These are phyloP conservation scores for Botrytis hyacinthi DNA, from an alignment of 2,329 filamentous ascomycete species.

Conservation along the genomic window DNA sequence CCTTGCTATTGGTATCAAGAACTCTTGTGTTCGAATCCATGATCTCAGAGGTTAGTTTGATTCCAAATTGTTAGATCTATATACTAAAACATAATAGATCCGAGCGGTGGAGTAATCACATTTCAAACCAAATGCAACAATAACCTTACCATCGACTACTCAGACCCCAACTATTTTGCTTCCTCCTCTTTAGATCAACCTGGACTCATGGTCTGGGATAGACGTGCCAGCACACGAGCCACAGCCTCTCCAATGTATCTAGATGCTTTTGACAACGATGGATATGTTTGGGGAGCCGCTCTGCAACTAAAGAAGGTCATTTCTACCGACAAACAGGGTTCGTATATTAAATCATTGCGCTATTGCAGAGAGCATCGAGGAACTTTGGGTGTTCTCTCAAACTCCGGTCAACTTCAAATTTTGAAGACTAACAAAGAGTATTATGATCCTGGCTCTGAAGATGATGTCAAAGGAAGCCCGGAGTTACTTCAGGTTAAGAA, in stretches of 20 bases:
- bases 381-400: constrained; percentile 59
- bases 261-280: constrained; percentile 58
- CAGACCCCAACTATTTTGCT: constrained; percentile 80
- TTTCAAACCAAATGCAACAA: constrained; percentile 67
- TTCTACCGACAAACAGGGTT: constrained; percentile 50
- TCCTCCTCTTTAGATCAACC: constrained; percentile 75
- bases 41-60: constrained; percentile 66
- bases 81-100: constrained; percentile 40
- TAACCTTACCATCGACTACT: constrained; percentile 73
- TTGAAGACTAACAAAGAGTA: constrained; percentile 57
- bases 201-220: constrained; percentile 75
- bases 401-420: constrained; percentile 62
- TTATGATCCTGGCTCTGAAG: constrained; percentile 42
- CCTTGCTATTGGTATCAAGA: constrained; percentile 72
- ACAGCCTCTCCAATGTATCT: constrained; percentile 54
- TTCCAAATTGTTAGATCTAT: not conserved
- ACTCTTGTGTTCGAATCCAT: constrained; percentile 71
- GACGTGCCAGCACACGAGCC: constrained; percentile 57
- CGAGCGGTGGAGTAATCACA: constrained; percentile 52
- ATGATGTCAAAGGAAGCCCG: constrained; percentile 52
- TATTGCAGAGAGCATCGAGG: constrained; percentile 63
- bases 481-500: constrained; percentile 59
- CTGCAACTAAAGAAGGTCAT: constrained; percentile 58
- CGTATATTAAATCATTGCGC: constrained; percentile 60
- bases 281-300: constrained; percentile 61